Base-by-base conservation (phyloP, 2,329 filamentous ascomycete genomes). In the Chrysosphaeria jannelii region DNA sequence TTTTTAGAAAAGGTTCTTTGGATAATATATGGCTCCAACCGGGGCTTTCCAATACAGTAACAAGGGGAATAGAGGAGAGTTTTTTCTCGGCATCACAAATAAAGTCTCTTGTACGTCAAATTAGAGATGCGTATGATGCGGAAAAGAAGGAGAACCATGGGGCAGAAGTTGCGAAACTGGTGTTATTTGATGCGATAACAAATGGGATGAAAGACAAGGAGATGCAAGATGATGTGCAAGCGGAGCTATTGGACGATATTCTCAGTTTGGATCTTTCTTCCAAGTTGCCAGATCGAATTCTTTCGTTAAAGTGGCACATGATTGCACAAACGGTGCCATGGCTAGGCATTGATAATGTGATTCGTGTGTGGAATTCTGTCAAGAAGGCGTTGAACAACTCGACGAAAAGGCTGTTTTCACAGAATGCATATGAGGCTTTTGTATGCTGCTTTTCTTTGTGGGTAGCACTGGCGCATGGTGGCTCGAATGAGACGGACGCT, bases 121-220 rank as follows among this genome's bases (percentile, higher is more conserved):
- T n/a, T n/a, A n/a, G n/a, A n/a, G n/a, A n/a, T n/a, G n/a, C n/a
- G 27, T n/a, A 23, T 50, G 43, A 38, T 54, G 2, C 40, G 38
- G 18, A 34, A 41, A 9, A 35, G 39, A 10, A 41, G 46, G n/a
- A 25, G 19, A 10, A 23, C 21, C 13, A 19, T 20, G 11, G 8
- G 10, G 7, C 6, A 13, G 5, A 11, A 5, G 33, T 34, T 3
- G 40, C 48, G 0, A 35, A 43, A 5, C 45, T 48, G 12, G 34
- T 52, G 5, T 44, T 57, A 13, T 31, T 50, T 7, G 43, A 48
- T 21, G 41, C 44, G 3, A 37, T 57, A 16, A 42, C 45, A 0
- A 36, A 43, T 12, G 50, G 49, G 4, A 32, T 57, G 5, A 39
- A 32, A 3, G 39, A 38, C 9, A 46, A 53, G 21, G 38, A 46